phyloP scores from a whole-genome alignment of 2,329 filamentous ascomycete genomes.

The Colletotrichum phormii region DNA sequence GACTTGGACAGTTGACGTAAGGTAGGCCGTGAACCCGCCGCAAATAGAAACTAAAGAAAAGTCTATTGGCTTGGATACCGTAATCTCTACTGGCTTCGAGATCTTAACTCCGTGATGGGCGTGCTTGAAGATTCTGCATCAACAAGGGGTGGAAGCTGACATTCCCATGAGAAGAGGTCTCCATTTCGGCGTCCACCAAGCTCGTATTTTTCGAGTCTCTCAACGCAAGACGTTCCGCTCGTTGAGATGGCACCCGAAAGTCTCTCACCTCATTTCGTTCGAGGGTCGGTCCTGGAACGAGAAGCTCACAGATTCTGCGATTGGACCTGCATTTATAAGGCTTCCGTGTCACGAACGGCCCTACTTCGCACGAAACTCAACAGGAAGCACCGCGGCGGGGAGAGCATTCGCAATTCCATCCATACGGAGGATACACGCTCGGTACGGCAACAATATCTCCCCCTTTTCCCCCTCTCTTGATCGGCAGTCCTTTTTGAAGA shows the following conservation, averaged over 20 bases:
- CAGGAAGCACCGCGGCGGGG: slow-evolving; percentile 5
- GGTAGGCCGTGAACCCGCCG: not conserved
- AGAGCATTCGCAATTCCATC: not conserved
- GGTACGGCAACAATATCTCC: not conserved
- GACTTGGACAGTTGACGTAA: not conserved
- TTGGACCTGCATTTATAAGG: slow-evolving; percentile 11
- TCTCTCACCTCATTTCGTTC: not conserved
- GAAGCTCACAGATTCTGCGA: not conserved
- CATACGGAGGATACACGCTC: not conserved
- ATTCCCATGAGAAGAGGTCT: not conserved
- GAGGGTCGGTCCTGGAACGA: not conserved
- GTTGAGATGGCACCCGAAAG: not conserved
- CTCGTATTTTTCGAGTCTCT: slow-evolving; percentile 5
- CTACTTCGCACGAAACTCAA: slow-evolving; percentile 34
- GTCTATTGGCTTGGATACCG: slow-evolving; percentile 23
- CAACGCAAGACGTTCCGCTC: not conserved
- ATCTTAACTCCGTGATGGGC: not conserved
- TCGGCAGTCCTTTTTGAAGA: not conserved
- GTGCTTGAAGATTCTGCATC: not conserved
- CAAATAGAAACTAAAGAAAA: slow-evolving; percentile 23
- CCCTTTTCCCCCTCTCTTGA: not conserved
- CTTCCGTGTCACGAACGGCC: slow-evolving; percentile 31
- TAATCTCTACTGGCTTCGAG: not conserved
- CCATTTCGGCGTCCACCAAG: not conserved
- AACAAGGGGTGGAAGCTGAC: not conserved